These are phyloP conservation scores for Backusella circina DNA, from an alignment of 192 early-diverging fungal species.

Conservation along the genomic window DNA sequence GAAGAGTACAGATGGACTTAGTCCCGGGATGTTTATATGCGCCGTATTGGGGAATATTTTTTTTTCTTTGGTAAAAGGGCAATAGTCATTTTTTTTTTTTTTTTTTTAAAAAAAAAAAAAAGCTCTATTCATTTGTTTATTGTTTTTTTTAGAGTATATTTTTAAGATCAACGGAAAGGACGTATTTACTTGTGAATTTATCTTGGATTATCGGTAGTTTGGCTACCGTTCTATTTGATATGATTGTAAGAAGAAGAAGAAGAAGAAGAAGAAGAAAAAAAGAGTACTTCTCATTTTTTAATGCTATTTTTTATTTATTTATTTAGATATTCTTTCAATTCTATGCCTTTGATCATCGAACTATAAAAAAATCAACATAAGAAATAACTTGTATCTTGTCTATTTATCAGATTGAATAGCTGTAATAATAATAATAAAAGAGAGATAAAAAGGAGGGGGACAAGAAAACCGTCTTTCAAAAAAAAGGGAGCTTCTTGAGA, in stretches of 20 bases:
- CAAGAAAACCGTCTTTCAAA: background rate
- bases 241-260: slow-evolving; percentile 53
- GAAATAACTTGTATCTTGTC: background rate
- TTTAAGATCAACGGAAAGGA: slow-evolving; percentile 59
- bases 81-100: no score
- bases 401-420: background rate
- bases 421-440: background rate
- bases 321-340: background rate
- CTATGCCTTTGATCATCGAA: background rate
- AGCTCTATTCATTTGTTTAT: no score
- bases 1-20: slow-evolving; percentile 72
- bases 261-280: no score
- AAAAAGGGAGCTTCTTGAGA: background rate
- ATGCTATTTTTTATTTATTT: background rate
- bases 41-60: slow-evolving; percentile 71
- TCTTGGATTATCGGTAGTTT: slow-evolving; percentile 71
- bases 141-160: slow-evolving; percentile 51
- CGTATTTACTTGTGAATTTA: slow-evolving; percentile 61
- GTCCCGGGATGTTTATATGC: slow-evolving; percentile 77
- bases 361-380: background rate
- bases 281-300: background rate
- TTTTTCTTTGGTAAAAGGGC: slow-evolving; percentile 41
- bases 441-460: background rate
- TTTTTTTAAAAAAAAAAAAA: slow-evolving; percentile 1
- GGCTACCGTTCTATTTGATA: slow-evolving; percentile 69